Base-by-base conservation (phyloP, 2,329 filamentous ascomycete genomes). In the Aspergillus oerlinghausenensis region DNA sequence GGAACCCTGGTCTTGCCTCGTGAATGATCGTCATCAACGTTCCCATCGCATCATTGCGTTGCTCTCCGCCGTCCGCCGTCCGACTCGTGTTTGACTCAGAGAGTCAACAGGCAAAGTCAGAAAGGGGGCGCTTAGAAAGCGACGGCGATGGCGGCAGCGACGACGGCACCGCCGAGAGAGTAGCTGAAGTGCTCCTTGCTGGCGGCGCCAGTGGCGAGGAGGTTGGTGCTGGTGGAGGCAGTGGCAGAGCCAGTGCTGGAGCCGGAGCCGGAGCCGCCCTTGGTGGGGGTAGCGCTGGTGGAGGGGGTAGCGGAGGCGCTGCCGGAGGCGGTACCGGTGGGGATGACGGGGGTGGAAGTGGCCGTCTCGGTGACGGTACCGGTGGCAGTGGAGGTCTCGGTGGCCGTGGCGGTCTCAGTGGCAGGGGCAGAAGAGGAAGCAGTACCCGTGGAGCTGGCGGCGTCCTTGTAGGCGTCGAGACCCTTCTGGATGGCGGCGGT, bases 401-500 rank as follows among this genome's bases (percentile, higher is more conserved):
- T 57, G 42, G 60, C 54, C 3, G 63, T 65, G 11, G 62, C 40
- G 3, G 57, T 50, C 21, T 59, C 50, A 21, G 55, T 59, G 28
- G 65, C 59, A 21, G 55, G 23, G 40, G 54, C 54, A 10, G 60
- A 51, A 23, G 57, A 1, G 14, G 32, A 38, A 25, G 55, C 25
- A 23, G 40, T n/a, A 11, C 48, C n/a, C 23, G 9, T 38, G 14
- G 28, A 21, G 51, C 42, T 49, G 25, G 25, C 45, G 40, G 26
- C 52, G n/a, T 50, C 53, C 56, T 55, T 58, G 56, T 59, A 59
- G 47, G 21, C 49, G 42, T 66, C 60, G 47, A 71, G 58, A 51
- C 69, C 70, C 49, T 61, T 62, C 60, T 70, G 62, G 51, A 72
- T 68, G 29, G 64, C 62, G 19, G 58, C 54, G 49, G 63, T 58